phyloP scores from a whole-genome alignment of 1,284 basidiomycete genomes.

The Xerocomus minutiporus region DNA sequence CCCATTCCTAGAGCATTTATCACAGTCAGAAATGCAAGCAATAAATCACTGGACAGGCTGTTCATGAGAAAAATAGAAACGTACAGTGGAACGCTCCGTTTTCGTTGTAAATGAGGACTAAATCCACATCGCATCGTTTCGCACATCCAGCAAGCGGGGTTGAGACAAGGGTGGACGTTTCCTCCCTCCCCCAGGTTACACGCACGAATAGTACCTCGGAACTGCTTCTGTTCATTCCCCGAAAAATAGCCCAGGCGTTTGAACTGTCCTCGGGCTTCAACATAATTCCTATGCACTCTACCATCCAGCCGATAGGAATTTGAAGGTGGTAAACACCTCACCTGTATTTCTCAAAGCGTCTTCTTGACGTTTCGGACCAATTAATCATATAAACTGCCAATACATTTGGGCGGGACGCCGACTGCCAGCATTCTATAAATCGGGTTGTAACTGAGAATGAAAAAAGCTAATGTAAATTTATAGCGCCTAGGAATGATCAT shows the following conservation, averaged over 20 bases:
- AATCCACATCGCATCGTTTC: conserved; percentile 25
- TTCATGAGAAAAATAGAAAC: conserved; percentile 2
- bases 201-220: conserved; percentile 21
- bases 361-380: conserved; percentile 13
- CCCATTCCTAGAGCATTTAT: conserved; percentile 5
- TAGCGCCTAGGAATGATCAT: background rate
- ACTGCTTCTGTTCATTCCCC: conserved; percentile 26
- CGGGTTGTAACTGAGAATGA: conserved; percentile 10
- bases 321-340: background rate
- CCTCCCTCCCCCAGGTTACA: conserved; percentile 21
- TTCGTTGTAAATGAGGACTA: conserved; percentile 18
- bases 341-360: conserved; percentile 23
- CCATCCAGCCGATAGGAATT: background rate
- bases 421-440: conserved; percentile 14
- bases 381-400: conserved; percentile 20
- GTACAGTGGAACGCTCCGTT: conserved; percentile 13
- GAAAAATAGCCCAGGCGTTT: background rate
- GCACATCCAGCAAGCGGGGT: conserved; percentile 13
- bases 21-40: background rate
- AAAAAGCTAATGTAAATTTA: background rate
- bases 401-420: conserved; percentile 10
- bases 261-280: conserved; percentile 17
- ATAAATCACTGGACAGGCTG: background rate
- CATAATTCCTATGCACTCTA: conserved; percentile 7
- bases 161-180: conserved; percentile 16